Evolutionary conservation across 495 filamentous ascomycete genomes (phyloP), one percentile per base, ranked within the genome.

Genomic region (Tuber melanosporum): DNA sequence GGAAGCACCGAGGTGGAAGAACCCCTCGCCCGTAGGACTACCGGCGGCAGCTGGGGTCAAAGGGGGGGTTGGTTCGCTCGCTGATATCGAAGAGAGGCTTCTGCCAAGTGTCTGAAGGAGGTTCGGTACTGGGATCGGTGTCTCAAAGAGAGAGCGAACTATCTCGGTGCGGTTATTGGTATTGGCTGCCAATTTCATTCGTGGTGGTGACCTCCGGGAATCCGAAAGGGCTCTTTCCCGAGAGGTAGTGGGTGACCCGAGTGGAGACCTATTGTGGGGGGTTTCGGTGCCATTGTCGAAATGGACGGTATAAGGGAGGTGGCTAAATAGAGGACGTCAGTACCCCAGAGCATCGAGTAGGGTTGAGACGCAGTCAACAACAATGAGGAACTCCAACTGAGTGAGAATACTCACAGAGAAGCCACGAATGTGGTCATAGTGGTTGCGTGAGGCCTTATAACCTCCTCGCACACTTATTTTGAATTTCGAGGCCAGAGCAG

Each of bases 241-340:
- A 71, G 26, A 70, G 78, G 81, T 71, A 77, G 74, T 17, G 77
- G 73, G 74, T 71, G 74, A 75, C 76, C 74, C 71, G 81, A 76
- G 82, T 77, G 76, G 71, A 49, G 84, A 74, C 73, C 77, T 79
- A 81, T 82, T 43, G 80, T 75, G 70, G 84, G 81, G 72, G 80
- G 82, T 47, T 85, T 77, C 73, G 87, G 84, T 79, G 72, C 75
- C 78, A 76, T 80, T 80, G 46, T 80, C 78, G 43, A 97, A 98
- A 82, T 95, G 90, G 79, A 97, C 87, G 3, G 94, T 98, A 82
- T 96, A 92, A 9, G 94, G 94, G 43, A 97, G 90, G 83, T 96
- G 96, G 69, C 94, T 97, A 79, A 73, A 62, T 52, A 69, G 42
- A 36, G 44, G 47, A 71, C 70, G n/a, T 69, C 36, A 70, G 71